Conservation (phyloP, 2,329 filamentous ascomycete species). For the Celoporthe dispersa region DNA sequence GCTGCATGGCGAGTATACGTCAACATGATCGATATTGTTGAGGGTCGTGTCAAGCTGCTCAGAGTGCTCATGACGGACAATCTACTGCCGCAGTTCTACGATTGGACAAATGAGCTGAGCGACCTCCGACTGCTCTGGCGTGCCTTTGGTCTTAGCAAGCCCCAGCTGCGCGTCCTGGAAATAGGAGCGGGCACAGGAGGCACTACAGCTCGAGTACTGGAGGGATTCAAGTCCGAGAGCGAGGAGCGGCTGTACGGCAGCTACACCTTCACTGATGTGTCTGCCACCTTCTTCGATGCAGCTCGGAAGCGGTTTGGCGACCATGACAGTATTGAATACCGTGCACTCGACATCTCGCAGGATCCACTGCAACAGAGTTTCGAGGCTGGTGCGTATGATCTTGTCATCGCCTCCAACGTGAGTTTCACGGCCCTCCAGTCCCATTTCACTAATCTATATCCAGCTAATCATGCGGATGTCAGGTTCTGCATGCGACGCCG, state of each 20-base stretch:
- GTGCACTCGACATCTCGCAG: background rate
- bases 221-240: background rate
- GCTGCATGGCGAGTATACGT: background rate
- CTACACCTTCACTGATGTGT: constrained; percentile 24
- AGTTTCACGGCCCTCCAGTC: background rate
- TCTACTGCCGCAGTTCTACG: background rate
- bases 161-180: background rate
- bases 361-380: background rate
- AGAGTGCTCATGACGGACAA: background rate
- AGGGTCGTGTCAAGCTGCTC: background rate
- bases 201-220: background rate
- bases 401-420: background rate
- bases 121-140: background rate
- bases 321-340: background rate
- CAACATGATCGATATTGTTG: background rate
- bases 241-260: background rate
- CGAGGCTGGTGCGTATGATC: background rate
- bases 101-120: background rate
- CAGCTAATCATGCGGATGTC: background rate
- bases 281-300: constrained; percentile 14
- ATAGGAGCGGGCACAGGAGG: background rate
- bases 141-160: background rate
- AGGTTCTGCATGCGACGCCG: background rate
- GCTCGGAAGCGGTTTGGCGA: background rate
- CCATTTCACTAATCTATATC: too few species aligned